A percentile compares a stretch with the other conserved stretches of the same genome.
Evolutionary conservation across 208 protist genomes (phyloP).

Genomic region (Leishmania mexicana): DNA sequence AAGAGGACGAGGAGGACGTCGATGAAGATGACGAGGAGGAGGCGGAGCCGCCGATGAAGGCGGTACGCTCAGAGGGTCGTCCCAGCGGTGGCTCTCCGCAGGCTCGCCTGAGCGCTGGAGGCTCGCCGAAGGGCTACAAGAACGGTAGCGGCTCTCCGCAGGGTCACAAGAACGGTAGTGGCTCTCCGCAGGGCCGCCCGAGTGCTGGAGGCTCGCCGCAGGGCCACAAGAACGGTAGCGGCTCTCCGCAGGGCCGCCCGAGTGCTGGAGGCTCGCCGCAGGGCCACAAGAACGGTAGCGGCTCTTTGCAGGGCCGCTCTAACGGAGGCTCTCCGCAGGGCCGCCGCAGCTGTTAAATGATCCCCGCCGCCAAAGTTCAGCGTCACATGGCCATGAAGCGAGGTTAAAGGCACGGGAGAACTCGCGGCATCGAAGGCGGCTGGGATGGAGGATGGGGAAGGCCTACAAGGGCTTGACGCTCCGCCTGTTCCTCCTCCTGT

Average conservation of each 20-base stretch:
- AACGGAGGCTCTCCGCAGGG: constrained; percentile 25
- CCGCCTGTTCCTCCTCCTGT: neutral
- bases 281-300: neutral
- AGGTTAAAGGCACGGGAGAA: neutral
- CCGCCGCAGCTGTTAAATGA: constrained; percentile 21
- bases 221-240: constrained; percentile 20
- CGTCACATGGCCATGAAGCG: neutral
- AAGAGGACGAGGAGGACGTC: constrained; percentile 25
- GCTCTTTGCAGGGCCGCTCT: constrained; percentile 19
- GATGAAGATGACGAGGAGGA: constrained; percentile 32
- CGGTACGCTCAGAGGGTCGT: constrained; percentile 21
- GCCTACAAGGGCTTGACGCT: neutral
- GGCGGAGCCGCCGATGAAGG: constrained; percentile 39
- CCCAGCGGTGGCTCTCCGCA: constrained; percentile 26
- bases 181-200: neutral
- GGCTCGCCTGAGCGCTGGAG: constrained; percentile 14
- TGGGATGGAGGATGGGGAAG: neutral
- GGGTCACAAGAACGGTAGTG: constrained; percentile 12
- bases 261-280: constrained; percentile 32
- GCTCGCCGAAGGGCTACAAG: constrained; percentile 17
- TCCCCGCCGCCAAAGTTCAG: neutral
- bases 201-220: constrained; percentile 22
- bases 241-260: constrained; percentile 22
- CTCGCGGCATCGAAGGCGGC: neutral
- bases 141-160: constrained; percentile 30